phyloP scores from a whole-genome alignment of 305 asterid species.

The Andrographis paniculata region DNA sequence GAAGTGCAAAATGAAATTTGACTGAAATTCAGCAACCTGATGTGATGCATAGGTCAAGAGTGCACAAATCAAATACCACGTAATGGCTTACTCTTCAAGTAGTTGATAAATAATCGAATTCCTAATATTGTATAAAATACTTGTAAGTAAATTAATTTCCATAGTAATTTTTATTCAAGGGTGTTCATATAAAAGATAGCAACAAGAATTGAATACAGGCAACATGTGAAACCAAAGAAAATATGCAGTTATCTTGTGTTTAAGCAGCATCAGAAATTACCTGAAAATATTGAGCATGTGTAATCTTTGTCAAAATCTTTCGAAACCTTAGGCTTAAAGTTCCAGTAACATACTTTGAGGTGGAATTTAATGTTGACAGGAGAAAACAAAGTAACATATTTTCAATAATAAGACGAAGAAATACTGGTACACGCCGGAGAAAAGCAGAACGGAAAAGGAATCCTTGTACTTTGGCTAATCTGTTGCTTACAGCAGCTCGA shows the following conservation, averaged over 20 bases:
- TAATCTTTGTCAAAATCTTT: slow-evolving; percentile 74
- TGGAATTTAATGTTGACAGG: slow-evolving; percentile 84
- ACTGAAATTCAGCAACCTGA: too few species aligned
- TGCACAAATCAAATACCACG: background rate
- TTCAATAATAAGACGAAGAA: slow-evolving; percentile 87
- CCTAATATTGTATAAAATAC: background rate
- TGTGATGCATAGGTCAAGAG: too few species aligned
- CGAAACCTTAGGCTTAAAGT: slow-evolving; percentile 87
- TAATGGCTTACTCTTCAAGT: background rate
- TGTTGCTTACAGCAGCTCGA: slow-evolving; percentile 91
- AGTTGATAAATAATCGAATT: background rate
- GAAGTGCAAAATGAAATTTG: too few species aligned
- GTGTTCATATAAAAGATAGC: too few species aligned
- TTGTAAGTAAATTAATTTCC: too few species aligned
- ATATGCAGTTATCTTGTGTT: too few species aligned
- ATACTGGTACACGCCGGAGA: slow-evolving; percentile 91
- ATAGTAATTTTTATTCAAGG: background rate
- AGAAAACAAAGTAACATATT: slow-evolving; percentile 81
- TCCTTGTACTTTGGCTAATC: slow-evolving; percentile 98
- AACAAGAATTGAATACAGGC: too few species aligned
- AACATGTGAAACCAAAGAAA: too few species aligned
- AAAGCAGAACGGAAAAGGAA: slow-evolving; percentile 96
- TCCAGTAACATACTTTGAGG: slow-evolving; percentile 89
- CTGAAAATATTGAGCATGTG: slow-evolving; percentile 92
- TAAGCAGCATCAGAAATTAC: slow-evolving; percentile 22